These are phyloP conservation scores for Boletus reticulatus DNA, from an alignment of 768 basidiomycete genomes.

Conservation along the genomic window DNA sequence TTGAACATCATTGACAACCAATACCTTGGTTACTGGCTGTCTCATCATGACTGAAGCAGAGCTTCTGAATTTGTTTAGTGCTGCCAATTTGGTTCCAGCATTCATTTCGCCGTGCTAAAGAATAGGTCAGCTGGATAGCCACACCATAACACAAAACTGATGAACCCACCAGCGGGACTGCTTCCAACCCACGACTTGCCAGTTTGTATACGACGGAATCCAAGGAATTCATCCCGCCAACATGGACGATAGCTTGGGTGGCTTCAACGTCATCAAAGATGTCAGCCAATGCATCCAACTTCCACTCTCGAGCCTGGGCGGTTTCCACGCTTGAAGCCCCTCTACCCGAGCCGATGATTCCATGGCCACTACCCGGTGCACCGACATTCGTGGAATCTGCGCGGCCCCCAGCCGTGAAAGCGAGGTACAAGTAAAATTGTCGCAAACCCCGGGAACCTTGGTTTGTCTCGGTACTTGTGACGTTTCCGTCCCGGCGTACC, in stretches of 20 bases:
- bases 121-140: slow-evolving; percentile 9
- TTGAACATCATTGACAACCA: slow-evolving; percentile 93
- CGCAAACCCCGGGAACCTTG: slow-evolving; percentile 82
- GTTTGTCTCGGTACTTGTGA: slow-evolving; percentile 62
- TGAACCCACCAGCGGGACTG: slow-evolving; percentile 78
- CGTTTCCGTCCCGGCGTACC: slow-evolving; percentile 87
- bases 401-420: slow-evolving; percentile 85
- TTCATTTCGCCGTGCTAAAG: slow-evolving; percentile 91
- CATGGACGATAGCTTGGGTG: slow-evolving; percentile 79
- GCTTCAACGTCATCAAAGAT: slow-evolving; percentile 86
- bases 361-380: slow-evolving; percentile 58
- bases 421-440: slow-evolving; percentile 95
- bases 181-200: slow-evolving; percentile 80
- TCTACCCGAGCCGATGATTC: slow-evolving; percentile 93
- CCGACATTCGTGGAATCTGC: slow-evolving; percentile 47
- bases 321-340: slow-evolving; percentile 79
- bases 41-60: slow-evolving; percentile 55
- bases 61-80: slow-evolving; percentile 81
- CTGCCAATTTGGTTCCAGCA: slow-evolving; percentile 73
- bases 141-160: background rate
- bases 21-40: slow-evolving; percentile 65
- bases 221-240: slow-evolving; percentile 82
- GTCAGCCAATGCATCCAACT: slow-evolving; percentile 88
- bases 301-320: slow-evolving; percentile 89
- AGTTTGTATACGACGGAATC: slow-evolving; percentile 92